phyloP scores from a whole-genome alignment of 2,329 filamentous ascomycete species.

The Paracoccidioides lutzii region DNA sequence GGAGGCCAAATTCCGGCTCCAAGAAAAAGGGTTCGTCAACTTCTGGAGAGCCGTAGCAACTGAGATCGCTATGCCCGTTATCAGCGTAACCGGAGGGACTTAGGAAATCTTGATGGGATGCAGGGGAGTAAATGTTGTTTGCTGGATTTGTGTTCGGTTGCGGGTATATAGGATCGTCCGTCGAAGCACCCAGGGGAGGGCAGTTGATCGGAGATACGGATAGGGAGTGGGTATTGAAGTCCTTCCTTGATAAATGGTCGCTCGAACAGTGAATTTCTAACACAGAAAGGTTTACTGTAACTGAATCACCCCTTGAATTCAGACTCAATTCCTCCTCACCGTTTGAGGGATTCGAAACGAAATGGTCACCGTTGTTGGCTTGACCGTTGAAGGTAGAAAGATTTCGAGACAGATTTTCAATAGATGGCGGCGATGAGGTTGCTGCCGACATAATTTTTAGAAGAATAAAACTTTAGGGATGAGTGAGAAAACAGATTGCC shows the following conservation, averaged over 20 bases:
- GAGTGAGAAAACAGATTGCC: not conserved
- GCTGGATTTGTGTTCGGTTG: slow-evolving; percentile 6
- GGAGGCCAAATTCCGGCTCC: slow-evolving; percentile 13
- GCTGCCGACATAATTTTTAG: slow-evolving; percentile 14
- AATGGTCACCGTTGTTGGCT: slow-evolving; percentile 23
- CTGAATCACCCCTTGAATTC: slow-evolving; percentile 21
- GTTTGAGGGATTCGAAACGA: slow-evolving; percentile 26
- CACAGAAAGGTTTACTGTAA: slow-evolving; percentile 1
- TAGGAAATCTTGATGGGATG: slow-evolving; percentile 19
- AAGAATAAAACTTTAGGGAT: not conserved
- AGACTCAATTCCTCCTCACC: slow-evolving; percentile 27
- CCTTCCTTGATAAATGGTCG: not conserved
- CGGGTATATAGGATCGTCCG: slow-evolving; percentile 4
- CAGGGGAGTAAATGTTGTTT: slow-evolving; percentile 9
- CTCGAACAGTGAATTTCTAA: not conserved
- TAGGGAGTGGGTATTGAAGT: not conserved
- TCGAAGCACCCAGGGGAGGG: not conserved
- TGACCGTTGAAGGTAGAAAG: slow-evolving; percentile 21
- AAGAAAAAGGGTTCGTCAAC: slow-evolving; percentile 13
- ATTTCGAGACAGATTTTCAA: slow-evolving; percentile 14
- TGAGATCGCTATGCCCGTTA: slow-evolving; percentile 19
- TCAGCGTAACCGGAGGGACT: slow-evolving; percentile 20
- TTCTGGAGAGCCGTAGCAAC: slow-evolving; percentile 13
- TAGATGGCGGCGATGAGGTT: slow-evolving; percentile 11
- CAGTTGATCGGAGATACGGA: slow-evolving; percentile 1